Conservation (phyloP, 305 asterid genomes). For the Fraxinus floribunda region DNA sequence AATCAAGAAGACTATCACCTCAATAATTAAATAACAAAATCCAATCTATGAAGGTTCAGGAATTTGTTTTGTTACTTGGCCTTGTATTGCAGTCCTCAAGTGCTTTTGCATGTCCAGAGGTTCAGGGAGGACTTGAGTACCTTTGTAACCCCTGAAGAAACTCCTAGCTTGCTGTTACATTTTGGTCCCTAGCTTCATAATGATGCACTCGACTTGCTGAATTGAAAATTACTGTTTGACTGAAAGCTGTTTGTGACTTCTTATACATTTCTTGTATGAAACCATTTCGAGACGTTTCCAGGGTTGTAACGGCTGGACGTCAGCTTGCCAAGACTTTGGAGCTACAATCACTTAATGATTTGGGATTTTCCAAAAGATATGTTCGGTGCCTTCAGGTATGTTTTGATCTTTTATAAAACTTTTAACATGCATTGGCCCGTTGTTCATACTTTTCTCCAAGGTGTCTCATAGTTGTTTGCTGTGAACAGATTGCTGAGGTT, state of each 20-base stretch:
- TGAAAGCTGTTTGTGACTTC: neutral
- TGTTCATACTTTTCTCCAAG: neutral
- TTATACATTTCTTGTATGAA: neutral
- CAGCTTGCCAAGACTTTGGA: conserved; percentile 93
- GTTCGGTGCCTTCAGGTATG: conserved; percentile 89
- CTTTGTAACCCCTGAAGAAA: neutral
- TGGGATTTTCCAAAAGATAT: conserved; percentile 89
- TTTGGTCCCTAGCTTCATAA: neutral
- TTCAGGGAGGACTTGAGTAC: conserved; percentile 2
- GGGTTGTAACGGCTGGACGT: conserved; percentile 87
- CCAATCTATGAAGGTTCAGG: conserved; percentile 17
- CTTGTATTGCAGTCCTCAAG: conserved; percentile 13
- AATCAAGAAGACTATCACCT: neutral
- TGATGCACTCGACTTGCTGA: neutral
- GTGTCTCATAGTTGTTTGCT: conserved; percentile 25
- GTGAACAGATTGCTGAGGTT: conserved; percentile 84
- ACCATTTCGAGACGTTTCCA: conserved; percentile 24
- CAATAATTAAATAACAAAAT: neutral
- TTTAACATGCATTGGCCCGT: neutral
- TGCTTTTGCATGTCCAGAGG: neutral
- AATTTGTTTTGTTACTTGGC: neutral
- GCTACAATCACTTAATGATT: conserved; percentile 78
- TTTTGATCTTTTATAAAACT: conserved; percentile 3
- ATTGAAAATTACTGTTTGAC: neutral
- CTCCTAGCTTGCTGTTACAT: neutral